Base-by-base conservation (phyloP, 768 basidiomycete species). In the Mycena floridula region DNA sequence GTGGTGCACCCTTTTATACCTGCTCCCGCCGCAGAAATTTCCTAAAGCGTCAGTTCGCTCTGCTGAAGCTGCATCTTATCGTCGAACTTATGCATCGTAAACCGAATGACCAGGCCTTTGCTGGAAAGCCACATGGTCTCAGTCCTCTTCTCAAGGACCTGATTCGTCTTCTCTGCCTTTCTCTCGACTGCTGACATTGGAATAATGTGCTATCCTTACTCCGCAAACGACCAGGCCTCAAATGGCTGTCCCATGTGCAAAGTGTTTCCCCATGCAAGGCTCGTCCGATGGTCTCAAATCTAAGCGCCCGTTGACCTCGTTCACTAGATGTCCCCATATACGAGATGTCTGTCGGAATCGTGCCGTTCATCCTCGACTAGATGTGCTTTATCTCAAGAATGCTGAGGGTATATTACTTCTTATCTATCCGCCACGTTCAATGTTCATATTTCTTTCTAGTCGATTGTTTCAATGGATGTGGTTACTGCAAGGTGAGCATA, bases 191-290 rank as follows among this genome's bases (percentile, higher is more conserved):
- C 16, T 32, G 16, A 16, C 16, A 9, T 16, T 9, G 16, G 11
- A 32, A 32, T 24, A 49, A 89, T 89, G 87, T 90, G 88, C 66
- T 83, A 80, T 63, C 73, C 72, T 44, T 70, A 78, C 47, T 81
- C 81, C 56, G 83, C 85, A 37, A 62, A 80, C 55, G 80, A 84
- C 65, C 79, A 83, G 63, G 74, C 78, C 20, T 76, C 76, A 37
- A 72, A 72, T 46, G 73, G 75, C 47, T 90, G 88, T 59, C 83
- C 85, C 3, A 88, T 90, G 85, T 89, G 88, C 76, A 85, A 79
- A 69, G 84, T 88, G 52, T 89, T 83, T 69, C 68, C 81, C 60
- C 61, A 82, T 66, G 57, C 76, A 52, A 81, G 78, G 84, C 83
- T 56, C 18, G 54, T 54, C 7, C 35, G 39, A 46, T 41, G 16